Evolutionary conservation across 306 rosid genomes (phyloP), one percentile per base, ranked within the genome.

Genomic region (Dryas drummondii): DNA sequence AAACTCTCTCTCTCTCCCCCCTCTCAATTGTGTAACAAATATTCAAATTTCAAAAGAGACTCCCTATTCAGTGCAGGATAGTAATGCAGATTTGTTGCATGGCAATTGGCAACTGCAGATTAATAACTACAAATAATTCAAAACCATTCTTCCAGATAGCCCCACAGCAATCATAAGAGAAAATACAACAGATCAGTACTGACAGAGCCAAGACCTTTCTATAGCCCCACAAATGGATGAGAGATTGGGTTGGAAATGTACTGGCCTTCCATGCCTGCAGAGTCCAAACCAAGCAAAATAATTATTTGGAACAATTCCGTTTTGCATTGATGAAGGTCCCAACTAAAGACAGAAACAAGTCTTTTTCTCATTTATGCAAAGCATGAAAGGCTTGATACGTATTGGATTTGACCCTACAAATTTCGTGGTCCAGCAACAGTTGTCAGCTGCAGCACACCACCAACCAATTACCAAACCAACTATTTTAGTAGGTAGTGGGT

Each of bases 301-400:
- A 50, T 4, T 10, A 16, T 44, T 32, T 68, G 59, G 59, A 68
- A 68, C 27, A 50, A 27, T 50, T 27, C 15, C 16, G 10, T 32
- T 55, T 44, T 44, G 75, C 16, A 17, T 42, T 41, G 22, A 55
- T 71, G 74, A 70, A 50, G 27, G 53, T 70, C 65, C 45, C 48
- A 37, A 54, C 75, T 26, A 11, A 41, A 19, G 75, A 55, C 41
- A 6, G 37, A 16, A 42, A 17, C 65, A n/a, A 19, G 75, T 55
- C 54, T 42, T 55, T 55, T 56, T 55, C 65, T 42, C 54, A 44
- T 17, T 42, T 42, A 42, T 71, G 15, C 61, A 40, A 55, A 70
- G 26, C 53, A n/a, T 42, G 44, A 42, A 19, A 55, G 53, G 73
- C 49, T 42, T 41, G 17, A 46, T 54, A 56, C 4, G 41, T 50